Conservation (phyloP, 163 green algal species). For the Scenedesmus sp. region DNA sequence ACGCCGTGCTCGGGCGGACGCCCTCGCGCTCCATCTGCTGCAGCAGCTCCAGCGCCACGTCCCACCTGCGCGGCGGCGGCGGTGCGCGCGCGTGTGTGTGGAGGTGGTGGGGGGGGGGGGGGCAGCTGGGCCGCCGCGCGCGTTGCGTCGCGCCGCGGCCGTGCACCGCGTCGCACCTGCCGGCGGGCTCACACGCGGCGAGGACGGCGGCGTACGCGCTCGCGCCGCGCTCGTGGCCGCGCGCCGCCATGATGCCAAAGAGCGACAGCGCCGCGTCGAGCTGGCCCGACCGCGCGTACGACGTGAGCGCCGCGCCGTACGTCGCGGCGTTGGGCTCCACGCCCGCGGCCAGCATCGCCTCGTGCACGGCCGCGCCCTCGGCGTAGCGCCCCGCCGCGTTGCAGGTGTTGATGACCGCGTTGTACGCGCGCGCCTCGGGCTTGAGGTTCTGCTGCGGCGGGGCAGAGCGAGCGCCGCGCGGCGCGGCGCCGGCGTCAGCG, state of each 20-base stretch:
- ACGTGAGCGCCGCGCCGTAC: conserved; percentile 86
- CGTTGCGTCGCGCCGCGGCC: neutral
- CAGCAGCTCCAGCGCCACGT: conserved; percentile 84
- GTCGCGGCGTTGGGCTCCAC: conserved; percentile 81
- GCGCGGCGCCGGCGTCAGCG: no score
- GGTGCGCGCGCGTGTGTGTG: no score
- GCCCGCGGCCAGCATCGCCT: conserved; percentile 77
- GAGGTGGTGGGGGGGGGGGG: no score
- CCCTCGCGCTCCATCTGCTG: conserved; percentile 77
- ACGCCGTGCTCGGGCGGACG: conserved; percentile 82
- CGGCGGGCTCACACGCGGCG: conserved; percentile 37
- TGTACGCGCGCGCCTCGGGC: conserved; percentile 87
- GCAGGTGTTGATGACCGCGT: conserved; percentile 88
- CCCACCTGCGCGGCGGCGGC: conserved; percentile 53
- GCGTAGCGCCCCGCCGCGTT: conserved; percentile 75
- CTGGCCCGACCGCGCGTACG: conserved; percentile 78
- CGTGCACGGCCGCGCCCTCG: conserved; percentile 81
- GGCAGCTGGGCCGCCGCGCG: no score
- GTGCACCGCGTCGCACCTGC: conserved; percentile 25
- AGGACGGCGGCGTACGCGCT: conserved; percentile 69
- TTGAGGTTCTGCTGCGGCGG: conserved; percentile 79
- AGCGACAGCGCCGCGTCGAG: conserved; percentile 31
- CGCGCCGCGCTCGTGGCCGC: conserved; percentile 71
- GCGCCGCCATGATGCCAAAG: conserved; percentile 54
- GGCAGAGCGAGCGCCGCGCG: no score